Evolutionary conservation across 768 basidiomycete species (phyloP).

Genomic region (Rhizopogon rudus): DNA sequence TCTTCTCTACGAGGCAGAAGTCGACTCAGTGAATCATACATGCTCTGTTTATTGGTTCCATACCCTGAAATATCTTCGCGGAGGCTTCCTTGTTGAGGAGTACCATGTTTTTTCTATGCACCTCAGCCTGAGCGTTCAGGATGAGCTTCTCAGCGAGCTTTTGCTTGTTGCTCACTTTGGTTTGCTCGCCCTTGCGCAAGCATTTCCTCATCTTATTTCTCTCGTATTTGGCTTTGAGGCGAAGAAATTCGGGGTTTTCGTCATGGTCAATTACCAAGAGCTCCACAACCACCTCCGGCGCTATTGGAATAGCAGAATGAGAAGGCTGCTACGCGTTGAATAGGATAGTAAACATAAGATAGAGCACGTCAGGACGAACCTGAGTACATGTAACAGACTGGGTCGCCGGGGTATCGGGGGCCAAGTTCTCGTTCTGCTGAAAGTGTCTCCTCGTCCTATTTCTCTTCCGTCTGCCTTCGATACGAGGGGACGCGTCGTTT

Average conservation of each 20-base stretch:
- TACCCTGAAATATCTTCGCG: conserved; percentile 78
- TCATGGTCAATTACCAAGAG: not conserved
- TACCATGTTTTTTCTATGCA: conserved; percentile 68
- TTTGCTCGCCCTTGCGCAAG: conserved; percentile 61
- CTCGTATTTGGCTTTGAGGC: conserved; percentile 67
- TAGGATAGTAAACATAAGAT: too few species aligned
- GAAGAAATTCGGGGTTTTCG: conserved; percentile 31
- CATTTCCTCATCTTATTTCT: conserved; percentile 64
- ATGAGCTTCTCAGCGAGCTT: conserved; percentile 70
- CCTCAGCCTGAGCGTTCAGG: conserved; percentile 75
- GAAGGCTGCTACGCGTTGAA: not conserved
- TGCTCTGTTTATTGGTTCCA: conserved; percentile 21
- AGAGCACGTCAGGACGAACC: too few species aligned
- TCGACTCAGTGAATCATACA: not conserved
- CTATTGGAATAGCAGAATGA: not conserved
- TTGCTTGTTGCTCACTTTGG: conserved; percentile 15
- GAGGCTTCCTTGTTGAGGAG: conserved; percentile 69
- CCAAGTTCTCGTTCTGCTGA: too few species aligned
- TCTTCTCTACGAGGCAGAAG: not conserved
- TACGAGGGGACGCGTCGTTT: too few species aligned
- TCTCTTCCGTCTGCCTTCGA: too few species aligned
- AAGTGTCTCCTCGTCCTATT: too few species aligned
- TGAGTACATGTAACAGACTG: too few species aligned
- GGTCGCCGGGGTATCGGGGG: too few species aligned
- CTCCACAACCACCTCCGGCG: not conserved